phyloP scores from a whole-genome alignment of 208 protist species.

The Blechomonas ayalai region DNA sequence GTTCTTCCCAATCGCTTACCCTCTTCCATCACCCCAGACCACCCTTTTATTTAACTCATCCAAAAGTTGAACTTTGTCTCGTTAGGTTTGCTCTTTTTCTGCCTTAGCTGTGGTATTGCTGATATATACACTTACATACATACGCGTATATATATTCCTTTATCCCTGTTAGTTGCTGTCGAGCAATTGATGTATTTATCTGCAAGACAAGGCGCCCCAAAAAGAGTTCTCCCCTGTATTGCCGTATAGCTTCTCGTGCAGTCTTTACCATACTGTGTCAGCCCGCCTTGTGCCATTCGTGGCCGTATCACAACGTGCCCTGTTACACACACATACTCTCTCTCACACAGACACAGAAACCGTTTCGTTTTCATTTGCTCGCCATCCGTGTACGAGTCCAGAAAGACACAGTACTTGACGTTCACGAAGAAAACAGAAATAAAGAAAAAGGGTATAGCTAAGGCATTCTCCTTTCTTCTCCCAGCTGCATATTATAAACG shows the following conservation, averaged over 20 bases:
- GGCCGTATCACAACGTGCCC: too few species aligned
- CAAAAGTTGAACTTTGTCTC: too few species aligned
- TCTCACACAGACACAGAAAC: too few species aligned
- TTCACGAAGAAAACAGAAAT: constrained; percentile 1
- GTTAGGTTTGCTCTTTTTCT: not conserved
- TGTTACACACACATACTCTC: too few species aligned
- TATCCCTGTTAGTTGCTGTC: not conserved
- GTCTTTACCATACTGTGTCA: too few species aligned
- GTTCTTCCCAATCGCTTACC: too few species aligned
- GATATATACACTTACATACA: constrained; percentile 1
- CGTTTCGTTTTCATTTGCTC: constrained; percentile 7
- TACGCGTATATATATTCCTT: not conserved
- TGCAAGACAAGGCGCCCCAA: not conserved
- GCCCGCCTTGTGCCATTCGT: too few species aligned
- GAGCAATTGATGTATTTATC: constrained; percentile 1
- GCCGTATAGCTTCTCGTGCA: too few species aligned
- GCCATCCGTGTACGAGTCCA: not conserved
- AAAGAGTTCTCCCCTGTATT: not conserved
- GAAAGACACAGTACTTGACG: not conserved
- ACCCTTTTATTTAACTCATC: too few species aligned
- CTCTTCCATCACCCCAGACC: too few species aligned
- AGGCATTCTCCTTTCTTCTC: not conserved
- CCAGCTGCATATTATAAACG: too few species aligned
- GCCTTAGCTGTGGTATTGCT: not conserved
- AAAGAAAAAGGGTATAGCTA: constrained; percentile 1